Evolutionary conservation across 2,329 filamentous ascomycete genomes (phyloP), one percentile per base, ranked within the genome.

Genomic region (Exophiala oligosperma): DNA sequence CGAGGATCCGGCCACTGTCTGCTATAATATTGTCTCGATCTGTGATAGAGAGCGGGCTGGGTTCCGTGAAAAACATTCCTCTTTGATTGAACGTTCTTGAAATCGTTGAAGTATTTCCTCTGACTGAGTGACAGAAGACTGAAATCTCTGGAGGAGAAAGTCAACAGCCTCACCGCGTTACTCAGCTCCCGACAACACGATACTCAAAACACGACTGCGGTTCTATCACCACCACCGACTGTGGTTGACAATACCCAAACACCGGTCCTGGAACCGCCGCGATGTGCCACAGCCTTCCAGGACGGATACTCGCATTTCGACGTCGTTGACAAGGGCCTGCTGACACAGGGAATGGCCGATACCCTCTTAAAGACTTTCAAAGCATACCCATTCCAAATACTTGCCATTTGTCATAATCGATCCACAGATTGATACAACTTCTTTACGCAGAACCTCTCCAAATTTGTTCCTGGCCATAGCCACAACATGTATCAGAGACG

Each of bases 101-200:
- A 14, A 12, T 40, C 4, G 3, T 3, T 23, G 21, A 40, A 28
- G 37, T n/a, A 21, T 2, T 17, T 17, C 8, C 21, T 52, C 49
- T 52, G 29, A 52, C 21, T 8, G 37, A 52, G 37, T n/a, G 29
- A n/a, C 21, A 52, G 49, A 24, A 51, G 49, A 35, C 40, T 57
- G 48, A 52, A 57, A 38, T 40, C 54, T 7, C 54, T 57, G 11
- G 54, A 57, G 46, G 54, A 57, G 21, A 57, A 57, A 32, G 54
- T 57, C 48, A 40, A 52, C 26, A 47, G 32, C 17, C 38, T 57
- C 14, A 48, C 52, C 21, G 23, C 26, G 12, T 48, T 57, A 38
- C 17, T 57, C 14, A 49, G 32, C 32, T 23, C 54, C 48, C 8
- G 44, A 52, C 12, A 48, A 38, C 24, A 17, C 21, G 24, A 21